Base-by-base conservation (phyloP, 1,284 basidiomycete genomes). In the Exsudoporus floridanus region DNA sequence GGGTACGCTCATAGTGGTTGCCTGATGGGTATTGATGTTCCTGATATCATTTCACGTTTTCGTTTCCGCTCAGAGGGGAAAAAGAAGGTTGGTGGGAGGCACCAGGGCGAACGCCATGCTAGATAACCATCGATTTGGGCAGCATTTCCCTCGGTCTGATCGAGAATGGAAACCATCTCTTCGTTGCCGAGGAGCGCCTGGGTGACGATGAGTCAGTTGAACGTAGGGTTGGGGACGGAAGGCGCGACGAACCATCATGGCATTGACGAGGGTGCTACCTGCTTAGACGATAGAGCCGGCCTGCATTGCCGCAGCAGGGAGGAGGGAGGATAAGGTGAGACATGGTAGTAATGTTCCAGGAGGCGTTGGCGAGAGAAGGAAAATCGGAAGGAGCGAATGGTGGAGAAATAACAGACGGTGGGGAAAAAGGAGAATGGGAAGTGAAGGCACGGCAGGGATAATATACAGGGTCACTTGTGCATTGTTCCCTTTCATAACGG, bases 1-100 rank as follows among this genome's bases (percentile, higher is more conserved):
- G 49, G 74, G 63, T 45, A 95, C 79, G 58, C 86, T 86, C 86
- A 94, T 85, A 0, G 76, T 62, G 10, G 73, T 74, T 5, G 80
- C 76, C 28, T 75, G 67, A 52, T 74, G 78, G 1, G 80, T 70
- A 13, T 71, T 64, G 49, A 65, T 59, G 45, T 55, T 55, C 63
- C 60, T 62, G 36, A 23, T 12, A 25, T 46, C 14, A 38, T n/a
- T n/a, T n/a, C n/a, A n/a, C n/a, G n/a, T n/a, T n/a, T n/a, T n/a
- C n/a, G n/a, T 47, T 12, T 46, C 10, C 21, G 23, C 39, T 7
- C 4, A 7, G 14, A 0, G 2, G 9, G 0, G 2, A 12, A 12
- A 10, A 1, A 4, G 9, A 13, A 4, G 8, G n/a, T n/a, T 23
- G 18, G 9, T 1, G 14, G 7, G 31, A 85, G 76, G 31, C 34